Conservation (phyloP, 306 rosid species). For the Purshia tridentata region DNA sequence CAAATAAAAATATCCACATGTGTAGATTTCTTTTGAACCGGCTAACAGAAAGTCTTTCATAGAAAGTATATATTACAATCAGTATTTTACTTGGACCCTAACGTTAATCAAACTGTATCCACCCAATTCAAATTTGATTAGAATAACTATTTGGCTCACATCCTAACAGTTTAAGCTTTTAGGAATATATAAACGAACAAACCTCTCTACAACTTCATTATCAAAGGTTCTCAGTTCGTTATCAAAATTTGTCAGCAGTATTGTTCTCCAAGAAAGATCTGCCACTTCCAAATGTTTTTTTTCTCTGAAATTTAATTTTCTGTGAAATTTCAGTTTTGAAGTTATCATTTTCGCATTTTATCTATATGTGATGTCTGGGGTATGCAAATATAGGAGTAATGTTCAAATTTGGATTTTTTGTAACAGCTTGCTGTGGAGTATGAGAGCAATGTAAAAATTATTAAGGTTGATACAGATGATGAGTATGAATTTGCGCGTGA, state of each 20-base stretch:
- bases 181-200: too few species aligned
- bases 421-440: constrained; percentile 93
- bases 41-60: neutral
- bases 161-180: too few species aligned
- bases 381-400: constrained; percentile 23
- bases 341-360: neutral
- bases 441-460: constrained; percentile 51
- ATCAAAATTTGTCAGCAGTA: neutral
- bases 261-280: neutral
- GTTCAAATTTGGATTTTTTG: constrained; percentile 8
- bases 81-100: neutral
- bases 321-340: neutral
- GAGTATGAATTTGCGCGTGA: constrained; percentile 85
- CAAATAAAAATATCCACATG: neutral
- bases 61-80: neutral
- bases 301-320: too few species aligned
- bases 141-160: too few species aligned
- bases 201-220: too few species aligned
- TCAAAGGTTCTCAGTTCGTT: too few species aligned
- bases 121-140: neutral
- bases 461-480: constrained; percentile 90
- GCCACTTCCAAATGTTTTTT: neutral
- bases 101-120: neutral
- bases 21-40: neutral
- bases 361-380: neutral